A percentile compares a stretch with the other conserved stretches of the same genome.
Conservation (phyloP, 2,329 filamentous ascomycete genomes). For the Pezicula rhizophila region DNA sequence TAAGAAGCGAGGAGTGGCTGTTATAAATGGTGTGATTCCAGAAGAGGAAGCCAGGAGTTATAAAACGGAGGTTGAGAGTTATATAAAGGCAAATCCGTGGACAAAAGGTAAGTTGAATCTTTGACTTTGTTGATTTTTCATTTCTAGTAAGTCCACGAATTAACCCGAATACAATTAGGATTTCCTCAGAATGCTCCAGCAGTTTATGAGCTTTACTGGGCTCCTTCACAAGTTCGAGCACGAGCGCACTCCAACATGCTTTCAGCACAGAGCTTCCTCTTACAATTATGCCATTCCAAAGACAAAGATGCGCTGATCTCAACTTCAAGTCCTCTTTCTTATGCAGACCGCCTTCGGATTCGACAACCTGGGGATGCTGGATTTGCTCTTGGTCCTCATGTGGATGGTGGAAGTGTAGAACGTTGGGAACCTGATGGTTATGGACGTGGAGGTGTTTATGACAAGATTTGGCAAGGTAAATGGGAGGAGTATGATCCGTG, state of each 20-base stretch:
- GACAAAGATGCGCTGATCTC: constrained; percentile 36
- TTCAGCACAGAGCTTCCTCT: constrained; percentile 53
- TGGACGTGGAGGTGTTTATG: constrained; percentile 62
- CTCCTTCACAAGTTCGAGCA: constrained; percentile 59
- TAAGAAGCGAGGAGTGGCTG: constrained; percentile 27
- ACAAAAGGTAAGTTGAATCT: constrained; percentile 35
- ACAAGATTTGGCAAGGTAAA: constrained; percentile 61
- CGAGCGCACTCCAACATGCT: constrained; percentile 62
- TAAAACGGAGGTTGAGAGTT: constrained; percentile 59
- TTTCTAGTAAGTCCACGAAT: background rate
- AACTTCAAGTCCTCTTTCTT: constrained; percentile 51
- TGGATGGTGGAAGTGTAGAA: constrained; percentile 69
- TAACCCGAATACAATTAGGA: constrained; percentile 28
- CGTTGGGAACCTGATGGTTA: constrained; percentile 69
- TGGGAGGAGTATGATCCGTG: constrained; percentile 84
- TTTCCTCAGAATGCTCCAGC: constrained; percentile 63
- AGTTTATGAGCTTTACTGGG: constrained; percentile 75
- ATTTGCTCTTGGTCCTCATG: constrained; percentile 68
- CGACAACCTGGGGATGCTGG: constrained; percentile 63
- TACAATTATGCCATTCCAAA: constrained; percentile 52
- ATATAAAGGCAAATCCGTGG: constrained; percentile 56
- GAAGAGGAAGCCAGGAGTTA: constrained; percentile 56
- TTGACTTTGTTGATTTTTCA: background rate
- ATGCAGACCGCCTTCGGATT: constrained; percentile 62
- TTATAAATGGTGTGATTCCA: constrained; percentile 61